Evolutionary conservation across 2,329 filamentous ascomycete genomes (phyloP).

Genomic region (Penicillium sp.): DNA sequence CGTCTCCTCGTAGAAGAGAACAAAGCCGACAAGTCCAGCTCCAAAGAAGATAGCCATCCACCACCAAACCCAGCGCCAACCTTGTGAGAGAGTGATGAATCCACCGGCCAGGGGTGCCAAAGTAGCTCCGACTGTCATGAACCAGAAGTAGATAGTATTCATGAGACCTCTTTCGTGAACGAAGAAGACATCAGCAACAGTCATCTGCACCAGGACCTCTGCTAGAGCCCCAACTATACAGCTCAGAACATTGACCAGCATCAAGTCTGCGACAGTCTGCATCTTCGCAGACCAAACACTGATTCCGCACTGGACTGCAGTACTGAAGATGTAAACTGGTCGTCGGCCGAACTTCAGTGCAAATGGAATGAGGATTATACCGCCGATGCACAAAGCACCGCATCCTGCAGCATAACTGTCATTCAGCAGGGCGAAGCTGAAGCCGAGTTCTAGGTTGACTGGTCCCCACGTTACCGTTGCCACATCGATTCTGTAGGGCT

Average conservation of each 20-base stretch:
- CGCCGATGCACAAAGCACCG: slow-evolving; percentile 44
- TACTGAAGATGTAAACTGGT: slow-evolving; percentile 48
- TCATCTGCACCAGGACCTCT: slow-evolving; percentile 50
- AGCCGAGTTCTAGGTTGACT: slow-evolving; percentile 45
- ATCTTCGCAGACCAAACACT: slow-evolving; percentile 48
- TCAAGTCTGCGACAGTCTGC: slow-evolving; percentile 44
- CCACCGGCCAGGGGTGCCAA: slow-evolving; percentile 38
- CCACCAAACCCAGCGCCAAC: slow-evolving; percentile 56
- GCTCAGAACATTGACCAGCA: slow-evolving; percentile 45
- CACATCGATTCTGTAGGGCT: slow-evolving; percentile 30
- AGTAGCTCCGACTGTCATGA: slow-evolving; percentile 28
- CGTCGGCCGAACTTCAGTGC: slow-evolving; percentile 49
- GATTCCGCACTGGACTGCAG: slow-evolving; percentile 36
- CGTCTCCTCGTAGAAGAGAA: slow-evolving; percentile 49
- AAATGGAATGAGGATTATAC: slow-evolving; percentile 47
- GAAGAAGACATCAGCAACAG: slow-evolving; percentile 51
- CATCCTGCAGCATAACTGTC: slow-evolving; percentile 48
- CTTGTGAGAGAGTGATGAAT: slow-evolving; percentile 39
- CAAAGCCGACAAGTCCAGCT: slow-evolving; percentile 38
- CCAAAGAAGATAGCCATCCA: slow-evolving; percentile 46
- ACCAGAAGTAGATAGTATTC: slow-evolving; percentile 50
- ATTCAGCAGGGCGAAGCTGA: slow-evolving; percentile 45
- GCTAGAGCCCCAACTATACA: slow-evolving; percentile 47
- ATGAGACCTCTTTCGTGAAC: slow-evolving; percentile 49
- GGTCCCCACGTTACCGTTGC: slow-evolving; percentile 46